Conservation (phyloP, 768 basidiomycete species). For the Russula olivacea region DNA sequence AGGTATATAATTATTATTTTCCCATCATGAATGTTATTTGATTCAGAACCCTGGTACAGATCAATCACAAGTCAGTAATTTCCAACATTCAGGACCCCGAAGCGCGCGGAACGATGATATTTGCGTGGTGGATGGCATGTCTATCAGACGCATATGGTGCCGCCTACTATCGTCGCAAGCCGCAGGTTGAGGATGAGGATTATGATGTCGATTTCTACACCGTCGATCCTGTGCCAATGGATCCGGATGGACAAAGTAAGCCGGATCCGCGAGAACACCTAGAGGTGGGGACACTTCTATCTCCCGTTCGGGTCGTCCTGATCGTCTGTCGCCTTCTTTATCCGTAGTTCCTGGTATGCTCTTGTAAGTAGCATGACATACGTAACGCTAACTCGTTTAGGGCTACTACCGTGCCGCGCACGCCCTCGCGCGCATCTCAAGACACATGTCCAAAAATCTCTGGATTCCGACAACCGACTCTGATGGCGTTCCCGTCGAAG, state of each 20-base stretch:
- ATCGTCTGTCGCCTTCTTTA: conserved; percentile 12
- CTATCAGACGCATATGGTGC: conserved; percentile 78
- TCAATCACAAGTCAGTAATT: conserved; percentile 79
- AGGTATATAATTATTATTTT: conserved; percentile 37
- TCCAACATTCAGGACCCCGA: conserved; percentile 67
- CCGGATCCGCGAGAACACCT: conserved; percentile 62
- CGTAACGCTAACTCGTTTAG: conserved; percentile 36
- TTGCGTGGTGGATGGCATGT: conserved; percentile 93
- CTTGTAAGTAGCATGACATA: conserved; percentile 9
- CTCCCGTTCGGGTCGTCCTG: conserved; percentile 3
- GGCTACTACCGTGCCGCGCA: conserved; percentile 81
- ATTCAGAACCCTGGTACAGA: conserved; percentile 38
- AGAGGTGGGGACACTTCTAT: conserved; percentile 46
- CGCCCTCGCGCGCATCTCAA: conserved; percentile 75
- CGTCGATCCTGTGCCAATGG: conserved; percentile 52
- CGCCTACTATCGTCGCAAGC: conserved; percentile 80
- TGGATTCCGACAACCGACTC: conserved; percentile 75
- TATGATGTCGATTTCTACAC: conserved; percentile 88
- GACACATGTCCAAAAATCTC: conserved; percentile 72
- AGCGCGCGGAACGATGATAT: conserved; percentile 77
- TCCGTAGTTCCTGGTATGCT: conserved; percentile 60
- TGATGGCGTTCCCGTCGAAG: conserved; percentile 69
- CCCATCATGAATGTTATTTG: background rate
- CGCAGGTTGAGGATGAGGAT: conserved; percentile 72
- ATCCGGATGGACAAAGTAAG: conserved; percentile 35